Base-by-base conservation (phyloP, 805 yeast genomes). In the Lipomyces yamadae region DNA sequence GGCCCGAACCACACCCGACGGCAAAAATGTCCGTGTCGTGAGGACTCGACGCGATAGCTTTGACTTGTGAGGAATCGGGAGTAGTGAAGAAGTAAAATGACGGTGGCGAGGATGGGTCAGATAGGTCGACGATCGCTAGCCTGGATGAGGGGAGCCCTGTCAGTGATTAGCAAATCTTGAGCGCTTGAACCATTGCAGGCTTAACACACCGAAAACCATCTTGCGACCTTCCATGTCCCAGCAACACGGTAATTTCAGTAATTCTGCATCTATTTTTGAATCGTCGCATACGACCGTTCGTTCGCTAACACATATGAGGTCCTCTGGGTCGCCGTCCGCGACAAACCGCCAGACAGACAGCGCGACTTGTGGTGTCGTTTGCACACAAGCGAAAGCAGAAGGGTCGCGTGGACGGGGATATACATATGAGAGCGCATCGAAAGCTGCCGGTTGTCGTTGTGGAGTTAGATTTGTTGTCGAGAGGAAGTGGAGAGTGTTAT, bases 381-480 rank as follows among this genome's bases (percentile, higher is more conserved):
- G 70, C 48, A 67, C 66, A 33, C 69, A 65, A 3, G 70, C 70
- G 56, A 67, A 67, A 32, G 66, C 42, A 24, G 64, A 15, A 6
- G 62, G 50, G 55, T 64, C 68, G 13, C 59, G 50, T n/a, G 70
- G 70, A 7, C 70, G 68, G 5, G 63, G 63, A 34, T 48, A 24
- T 24, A 67, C 58, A n/a, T 62, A 56, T 4, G 69, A 63, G 37
- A 67, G 59, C 39, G 62, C 48, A 45, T 67, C 70, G 58, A 67
- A 67, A 7, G 66, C 62, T 13, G 70, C 70, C 29, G 70, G 70
- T 30, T 67, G 60, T n/a, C 70, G 66, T 6, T 52, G 66, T 15
- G 70, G 68, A 3, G 48, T 34, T 11, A 67, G 64, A n/a, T 68
- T 60, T 5, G 61, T 48, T 18, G 69, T 64, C 6, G 68, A 57